Evolutionary conservation across 768 basidiomycete genomes (phyloP).

Genomic region (Xanthoconium stramineum): DNA sequence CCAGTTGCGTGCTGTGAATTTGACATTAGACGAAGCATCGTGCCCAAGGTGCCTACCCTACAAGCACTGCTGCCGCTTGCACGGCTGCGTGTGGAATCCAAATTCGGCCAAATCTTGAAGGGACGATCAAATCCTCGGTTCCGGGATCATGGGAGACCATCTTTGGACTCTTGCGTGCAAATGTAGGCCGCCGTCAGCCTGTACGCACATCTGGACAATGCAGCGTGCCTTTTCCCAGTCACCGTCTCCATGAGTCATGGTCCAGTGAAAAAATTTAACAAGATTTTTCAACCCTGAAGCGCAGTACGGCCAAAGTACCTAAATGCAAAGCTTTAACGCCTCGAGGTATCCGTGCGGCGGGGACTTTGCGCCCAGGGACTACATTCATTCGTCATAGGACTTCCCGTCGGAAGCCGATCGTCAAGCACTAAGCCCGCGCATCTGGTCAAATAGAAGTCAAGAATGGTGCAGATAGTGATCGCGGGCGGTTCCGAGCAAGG

Average conservation of each 20-base stretch:
- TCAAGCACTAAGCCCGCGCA: constrained; percentile 21
- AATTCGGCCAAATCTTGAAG: constrained; percentile 12
- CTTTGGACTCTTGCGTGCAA: constrained; percentile 19
- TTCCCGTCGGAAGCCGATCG: constrained; percentile 27
- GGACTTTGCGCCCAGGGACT: constrained; percentile 27
- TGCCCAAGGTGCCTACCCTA: constrained; percentile 23
- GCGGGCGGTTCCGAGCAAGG: constrained; percentile 22
- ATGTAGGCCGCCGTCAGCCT: constrained; percentile 8
- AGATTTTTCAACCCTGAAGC: constrained; percentile 30
- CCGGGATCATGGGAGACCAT: constrained; percentile 17
- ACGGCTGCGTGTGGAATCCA: constrained; percentile 7
- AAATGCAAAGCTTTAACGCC: constrained; percentile 26
- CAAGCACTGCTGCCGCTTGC: constrained; percentile 10
- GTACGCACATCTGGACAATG: constrained; percentile 7
- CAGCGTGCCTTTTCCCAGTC: constrained; percentile 10
- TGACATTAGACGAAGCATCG: constrained; percentile 26
- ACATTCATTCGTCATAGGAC: constrained; percentile 28
- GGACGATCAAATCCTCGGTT: constrained; percentile 28
- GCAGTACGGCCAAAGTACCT: constrained; percentile 30
- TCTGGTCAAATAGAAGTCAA: constrained; percentile 9
- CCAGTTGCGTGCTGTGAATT: constrained; percentile 19
- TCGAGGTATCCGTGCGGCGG: constrained; percentile 34
- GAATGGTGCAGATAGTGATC: constrained; percentile 10
- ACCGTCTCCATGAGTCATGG: constrained; percentile 17
- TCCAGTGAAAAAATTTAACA: constrained; percentile 13